Conservation (phyloP, 1,284 basidiomycete species). For the Mycena citricolor region DNA sequence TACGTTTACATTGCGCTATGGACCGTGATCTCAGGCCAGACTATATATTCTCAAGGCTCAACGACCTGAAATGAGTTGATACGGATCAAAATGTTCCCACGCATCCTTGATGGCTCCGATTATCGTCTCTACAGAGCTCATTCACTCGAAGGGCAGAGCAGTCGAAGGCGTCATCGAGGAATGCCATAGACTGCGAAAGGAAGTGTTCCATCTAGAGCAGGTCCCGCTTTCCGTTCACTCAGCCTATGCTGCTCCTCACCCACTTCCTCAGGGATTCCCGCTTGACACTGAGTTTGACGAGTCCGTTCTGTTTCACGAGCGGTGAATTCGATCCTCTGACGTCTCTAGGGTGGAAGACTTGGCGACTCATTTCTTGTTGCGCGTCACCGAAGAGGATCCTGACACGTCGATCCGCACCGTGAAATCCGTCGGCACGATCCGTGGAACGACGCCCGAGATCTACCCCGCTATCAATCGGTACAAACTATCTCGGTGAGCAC, state of each 20-base stretch:
- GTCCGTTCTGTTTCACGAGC: conserved; percentile 40
- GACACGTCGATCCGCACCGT: conserved; percentile 40
- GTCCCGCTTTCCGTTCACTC: neutral
- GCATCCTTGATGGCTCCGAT: conserved; percentile 9
- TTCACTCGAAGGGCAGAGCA: conserved; percentile 24
- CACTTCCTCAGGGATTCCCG: conserved; percentile 48
- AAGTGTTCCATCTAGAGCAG: conserved; percentile 71
- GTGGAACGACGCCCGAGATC: conserved; percentile 30
- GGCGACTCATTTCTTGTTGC: conserved; percentile 69
- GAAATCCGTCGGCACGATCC: conserved; percentile 68
- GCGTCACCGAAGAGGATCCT: conserved; percentile 38
- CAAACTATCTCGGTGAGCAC: no score
- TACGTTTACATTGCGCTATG: no score
- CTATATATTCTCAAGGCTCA: no score
- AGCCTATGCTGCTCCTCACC: neutral
- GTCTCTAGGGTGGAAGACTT: conserved; percentile 52
- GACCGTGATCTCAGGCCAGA: no score
- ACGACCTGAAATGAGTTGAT: no score
- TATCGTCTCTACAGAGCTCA: conserved; percentile 51
- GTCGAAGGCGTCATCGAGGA: conserved; percentile 40
- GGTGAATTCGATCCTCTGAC: conserved; percentile 2
- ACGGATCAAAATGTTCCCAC: neutral
- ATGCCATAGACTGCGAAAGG: conserved; percentile 22
- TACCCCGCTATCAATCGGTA: conserved; percentile 17
- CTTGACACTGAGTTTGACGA: conserved; percentile 70